phyloP scores from a whole-genome alignment of 768 basidiomycete genomes.

The Hypsizygus marmoreus region DNA sequence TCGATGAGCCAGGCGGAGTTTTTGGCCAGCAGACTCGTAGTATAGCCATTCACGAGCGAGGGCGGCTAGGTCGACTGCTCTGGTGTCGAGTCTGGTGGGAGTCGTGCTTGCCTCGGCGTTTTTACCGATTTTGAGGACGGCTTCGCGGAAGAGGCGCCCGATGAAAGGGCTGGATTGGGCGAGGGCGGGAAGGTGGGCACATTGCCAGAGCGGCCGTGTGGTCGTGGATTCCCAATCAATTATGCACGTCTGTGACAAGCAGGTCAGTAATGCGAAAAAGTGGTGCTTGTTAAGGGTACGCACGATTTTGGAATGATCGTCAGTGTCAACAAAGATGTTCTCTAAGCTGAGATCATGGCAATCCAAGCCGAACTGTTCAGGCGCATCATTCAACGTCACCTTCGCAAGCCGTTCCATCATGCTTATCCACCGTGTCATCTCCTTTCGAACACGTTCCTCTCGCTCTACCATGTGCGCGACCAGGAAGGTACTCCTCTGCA shows the following conservation, averaged over 20 bases:
- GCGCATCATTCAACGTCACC: conserved; percentile 26
- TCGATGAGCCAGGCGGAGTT: conserved; percentile 75
- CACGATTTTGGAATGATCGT: conserved; percentile 71
- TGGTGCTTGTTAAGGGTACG: conserved; percentile 28
- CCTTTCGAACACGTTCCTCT: conserved; percentile 61
- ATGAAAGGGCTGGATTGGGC: conserved; percentile 79
- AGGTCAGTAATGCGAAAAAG: conserved; percentile 10
- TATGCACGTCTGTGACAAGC: conserved; percentile 64
- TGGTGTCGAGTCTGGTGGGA: conserved; percentile 23
- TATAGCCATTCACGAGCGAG: conserved; percentile 73
- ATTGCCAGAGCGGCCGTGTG: conserved; percentile 82
- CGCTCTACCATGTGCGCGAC: conserved; percentile 67
- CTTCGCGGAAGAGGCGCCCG: conserved; percentile 66
- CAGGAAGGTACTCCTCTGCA: conserved; percentile 79
- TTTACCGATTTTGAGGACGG: conserved; percentile 50
- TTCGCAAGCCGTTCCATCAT: conserved; percentile 63
- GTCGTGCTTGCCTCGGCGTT: conserved; percentile 19
- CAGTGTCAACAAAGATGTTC: conserved; percentile 79
- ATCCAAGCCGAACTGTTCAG: conserved; percentile 74
- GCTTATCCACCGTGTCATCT: conserved; percentile 71
- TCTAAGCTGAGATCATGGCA: conserved; percentile 86
- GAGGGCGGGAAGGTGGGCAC: conserved; percentile 80
- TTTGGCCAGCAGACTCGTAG: conserved; percentile 65
- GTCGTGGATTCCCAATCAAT: conserved; percentile 95
- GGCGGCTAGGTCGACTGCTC: conserved; percentile 35